Evolutionary conservation across 441 rosid species (phyloP).

Genomic region (Pelargonium fulgidum): DNA sequence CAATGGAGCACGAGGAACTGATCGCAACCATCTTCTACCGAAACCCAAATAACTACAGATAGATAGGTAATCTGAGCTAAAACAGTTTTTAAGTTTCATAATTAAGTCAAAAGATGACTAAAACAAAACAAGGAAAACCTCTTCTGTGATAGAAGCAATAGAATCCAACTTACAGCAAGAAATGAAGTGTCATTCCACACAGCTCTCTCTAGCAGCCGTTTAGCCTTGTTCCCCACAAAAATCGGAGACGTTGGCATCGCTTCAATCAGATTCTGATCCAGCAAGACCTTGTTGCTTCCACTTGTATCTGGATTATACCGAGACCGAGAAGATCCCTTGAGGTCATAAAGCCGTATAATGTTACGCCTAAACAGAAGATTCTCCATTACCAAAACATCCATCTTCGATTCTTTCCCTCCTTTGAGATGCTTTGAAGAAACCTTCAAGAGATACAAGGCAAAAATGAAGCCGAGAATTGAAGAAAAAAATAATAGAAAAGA

Average conservation of each 20-base stretch:
- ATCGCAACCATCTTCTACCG: neutral
- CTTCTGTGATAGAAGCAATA: neutral
- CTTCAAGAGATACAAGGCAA: conserved; percentile 27
- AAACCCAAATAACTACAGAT: neutral
- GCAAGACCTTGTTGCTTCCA: conserved; percentile 86
- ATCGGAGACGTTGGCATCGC: conserved; percentile 97
- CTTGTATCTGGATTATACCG: conserved; percentile 83
- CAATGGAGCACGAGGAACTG: neutral
- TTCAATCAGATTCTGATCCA: conserved; percentile 97
- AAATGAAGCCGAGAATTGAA: too few relatives aligned
- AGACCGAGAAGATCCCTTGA: conserved; percentile 91
- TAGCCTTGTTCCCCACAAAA: conserved; percentile 89
- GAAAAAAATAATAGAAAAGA: neutral
- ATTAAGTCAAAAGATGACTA: neutral
- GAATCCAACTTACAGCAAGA: conserved; percentile 69
- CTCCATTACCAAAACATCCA: conserved; percentile 94
- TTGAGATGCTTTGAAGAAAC: conserved; percentile 62
- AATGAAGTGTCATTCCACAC: conserved; percentile 96
- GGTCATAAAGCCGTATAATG: conserved; percentile 76
- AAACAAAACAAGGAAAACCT: neutral
- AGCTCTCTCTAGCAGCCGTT: conserved; percentile 86
- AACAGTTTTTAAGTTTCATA: neutral
- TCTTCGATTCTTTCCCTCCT: conserved; percentile 82
- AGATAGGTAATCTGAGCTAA: neutral
- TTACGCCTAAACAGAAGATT: conserved; percentile 78